Conservation (phyloP, 1,284 basidiomycete genomes). For the Xerocomus amazonicus region DNA sequence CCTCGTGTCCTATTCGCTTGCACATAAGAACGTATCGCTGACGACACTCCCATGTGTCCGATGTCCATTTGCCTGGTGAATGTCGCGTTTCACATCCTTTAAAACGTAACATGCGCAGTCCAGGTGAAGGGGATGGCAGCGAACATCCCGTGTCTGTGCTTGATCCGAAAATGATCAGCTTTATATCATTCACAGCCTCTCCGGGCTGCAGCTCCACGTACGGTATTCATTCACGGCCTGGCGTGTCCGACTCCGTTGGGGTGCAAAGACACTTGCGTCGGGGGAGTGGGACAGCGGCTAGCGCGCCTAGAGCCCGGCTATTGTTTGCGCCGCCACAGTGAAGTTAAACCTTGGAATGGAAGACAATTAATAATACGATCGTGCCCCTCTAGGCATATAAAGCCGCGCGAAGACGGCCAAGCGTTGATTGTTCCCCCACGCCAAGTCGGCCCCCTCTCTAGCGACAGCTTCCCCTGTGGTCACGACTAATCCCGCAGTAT, state of each 20-base stretch:
- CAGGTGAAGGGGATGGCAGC: not conserved
- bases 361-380: not conserved
- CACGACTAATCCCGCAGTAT: not conserved
- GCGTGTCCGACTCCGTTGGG: slow-evolving; percentile 6
- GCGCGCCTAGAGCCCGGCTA: not conserved
- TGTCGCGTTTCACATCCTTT: not conserved
- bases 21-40: too few relatives aligned
- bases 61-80: too few relatives aligned
- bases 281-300: not conserved
- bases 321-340: too few relatives aligned
- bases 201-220: not conserved
- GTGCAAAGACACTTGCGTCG: not conserved
- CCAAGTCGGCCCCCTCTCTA: not conserved
- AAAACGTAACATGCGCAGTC: not conserved
- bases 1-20: not conserved
- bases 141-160: too few relatives aligned
- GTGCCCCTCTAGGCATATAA: slow-evolving; percentile 14
- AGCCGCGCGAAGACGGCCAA: slow-evolving; percentile 1
- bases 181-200: slow-evolving; percentile 3
- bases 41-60: too few relatives aligned
- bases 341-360: too few relatives aligned
- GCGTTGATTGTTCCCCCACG: too few relatives aligned
- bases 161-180: not conserved
- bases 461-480: not conserved
- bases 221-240: slow-evolving; percentile 4